Percentiles rank a stretch among this genome's conserved stretches.
Conservation (phyloP, 441 rosid genomes). For the Erodium trifolium region DNA sequence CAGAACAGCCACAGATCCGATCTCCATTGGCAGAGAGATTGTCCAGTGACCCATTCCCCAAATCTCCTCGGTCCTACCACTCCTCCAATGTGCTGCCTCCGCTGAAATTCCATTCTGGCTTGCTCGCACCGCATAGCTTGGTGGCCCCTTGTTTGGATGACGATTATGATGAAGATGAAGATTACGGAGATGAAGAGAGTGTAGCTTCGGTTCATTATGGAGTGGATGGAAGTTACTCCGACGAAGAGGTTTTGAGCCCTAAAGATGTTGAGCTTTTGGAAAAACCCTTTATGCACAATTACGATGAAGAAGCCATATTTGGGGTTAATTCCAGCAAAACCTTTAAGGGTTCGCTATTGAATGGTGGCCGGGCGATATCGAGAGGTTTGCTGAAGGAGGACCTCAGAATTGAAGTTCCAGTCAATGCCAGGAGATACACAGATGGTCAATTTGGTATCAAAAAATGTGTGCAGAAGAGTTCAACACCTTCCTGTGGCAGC, state of each 20-base stretch:
- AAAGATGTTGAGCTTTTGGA: conserved; percentile 21
- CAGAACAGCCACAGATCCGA: conserved; percentile 41
- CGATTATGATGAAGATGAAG: conserved; percentile 24
- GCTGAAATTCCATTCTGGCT: conserved; percentile 42
- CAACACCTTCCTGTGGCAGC: conserved; percentile 31
- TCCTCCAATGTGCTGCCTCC: conserved; percentile 56
- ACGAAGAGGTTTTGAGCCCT: conserved; percentile 18
- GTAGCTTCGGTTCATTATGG: conserved; percentile 51
- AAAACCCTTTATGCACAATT: conserved; percentile 23
- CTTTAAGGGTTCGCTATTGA: conserved; percentile 15
- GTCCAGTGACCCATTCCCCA: conserved; percentile 32
- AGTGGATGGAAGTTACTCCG: conserved; percentile 31
- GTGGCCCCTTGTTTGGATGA: conserved; percentile 26
- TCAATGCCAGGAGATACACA: conserved; percentile 43
- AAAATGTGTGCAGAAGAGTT: conserved; percentile 22
- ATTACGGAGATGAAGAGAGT: conserved; percentile 36
- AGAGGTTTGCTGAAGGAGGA: conserved; percentile 54
- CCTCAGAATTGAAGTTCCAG: conserved; percentile 64
- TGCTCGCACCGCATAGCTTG: conserved; percentile 38
- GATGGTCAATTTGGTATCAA: conserved; percentile 40
- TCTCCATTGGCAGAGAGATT: conserved; percentile 61
- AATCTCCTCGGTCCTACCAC: conserved; percentile 48
- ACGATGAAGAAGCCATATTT: conserved; percentile 32
- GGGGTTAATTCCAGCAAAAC: conserved; percentile 25
- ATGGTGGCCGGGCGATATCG: conserved; percentile 2